These are phyloP conservation scores for Candida insectalens DNA, from an alignment of 805 yeast genomes.

Conservation along the genomic window DNA sequence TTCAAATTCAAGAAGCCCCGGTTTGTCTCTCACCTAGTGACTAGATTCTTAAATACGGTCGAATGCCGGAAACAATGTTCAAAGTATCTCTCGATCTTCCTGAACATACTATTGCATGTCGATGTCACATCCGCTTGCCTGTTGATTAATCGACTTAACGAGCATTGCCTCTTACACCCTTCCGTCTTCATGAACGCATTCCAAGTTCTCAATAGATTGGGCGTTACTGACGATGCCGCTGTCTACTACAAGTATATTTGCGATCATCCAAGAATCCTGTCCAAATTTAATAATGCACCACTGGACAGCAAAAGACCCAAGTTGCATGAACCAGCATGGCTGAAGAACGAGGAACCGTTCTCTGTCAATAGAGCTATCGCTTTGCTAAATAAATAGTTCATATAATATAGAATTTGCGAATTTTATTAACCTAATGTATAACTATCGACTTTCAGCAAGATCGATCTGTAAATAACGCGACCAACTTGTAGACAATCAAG, in stretches of 20 bases:
- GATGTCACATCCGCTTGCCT: constrained; percentile 1
- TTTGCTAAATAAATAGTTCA: no score
- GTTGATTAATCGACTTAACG: not conserved
- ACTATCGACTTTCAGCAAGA: no score
- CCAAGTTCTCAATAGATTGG: constrained; percentile 9
- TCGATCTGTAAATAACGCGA: no score
- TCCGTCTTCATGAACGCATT: constrained; percentile 11
- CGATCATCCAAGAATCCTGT: no score
- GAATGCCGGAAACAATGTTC: not conserved
- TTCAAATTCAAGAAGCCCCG: constrained; percentile 4
- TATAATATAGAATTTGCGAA: no score
- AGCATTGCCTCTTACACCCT: constrained; percentile 4
- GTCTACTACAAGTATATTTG: constrained; percentile 6
- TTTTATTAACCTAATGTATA: no score
- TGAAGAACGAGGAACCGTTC: no score
- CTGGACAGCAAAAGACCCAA: no score
- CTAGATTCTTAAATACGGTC: not conserved
- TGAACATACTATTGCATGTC: not conserved
- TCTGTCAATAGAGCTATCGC: no score
- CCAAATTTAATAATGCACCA: no score
- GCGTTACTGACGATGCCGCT: constrained; percentile 11
- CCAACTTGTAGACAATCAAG: no score
- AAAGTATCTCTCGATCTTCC: not conserved
- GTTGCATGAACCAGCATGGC: no score
- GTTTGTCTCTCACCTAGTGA: constrained; percentile 4